Base-by-base conservation (phyloP, 768 basidiomycete species). In the Tremella yokohamensis region DNA sequence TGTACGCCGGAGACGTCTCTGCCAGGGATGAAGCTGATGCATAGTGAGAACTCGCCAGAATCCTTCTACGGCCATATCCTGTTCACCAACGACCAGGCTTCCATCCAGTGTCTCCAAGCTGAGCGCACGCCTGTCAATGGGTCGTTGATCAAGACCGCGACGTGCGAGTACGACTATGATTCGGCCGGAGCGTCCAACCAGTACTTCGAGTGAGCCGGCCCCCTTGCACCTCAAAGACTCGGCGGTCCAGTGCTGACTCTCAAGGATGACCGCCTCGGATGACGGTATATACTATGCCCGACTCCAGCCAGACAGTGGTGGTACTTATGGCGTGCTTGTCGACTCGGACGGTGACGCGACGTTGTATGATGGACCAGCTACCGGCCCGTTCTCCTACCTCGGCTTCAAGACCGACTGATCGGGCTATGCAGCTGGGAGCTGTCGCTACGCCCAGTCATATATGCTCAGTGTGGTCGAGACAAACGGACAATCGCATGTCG, bases 11-110 rank as follows among this genome's bases (percentile, higher is more conserved):
- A 40, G n/a, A n/a, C n/a, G n/a, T n/a, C n/a, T n/a, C n/a, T n/a
- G n/a, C n/a, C n/a, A n/a, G 39, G 39, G 11, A 8, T 29, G 40
- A 39, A 15, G 29, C 16, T 53, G 19, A 20, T 6, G 16, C 25
- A 44, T 15, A 64, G 58, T n/a, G 45, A 37, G 18, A 60, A 64
- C 51, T 56, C 62, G 16, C 37, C 62, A 16, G 19, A 16, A 6
- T 42, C 22, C 26, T 59, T 64, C 51, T 64, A 64, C 38, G 62
- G 62, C 20, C 62, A 64, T 40, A 34, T 64, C 22, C 40, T 50
- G 1, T 64, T 54, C 45, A 52, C 55, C 49, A 60, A 64, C 51
- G 52, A 49, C 13, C 24, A 37, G 8, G 9, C 49, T 8, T 8
- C 2, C 16, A 59, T 50, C 34, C 49, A 60, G 39, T 64, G 62